Evolutionary conservation across 768 basidiomycete genomes (phyloP).

Genomic region (Astraeus odoratus): DNA sequence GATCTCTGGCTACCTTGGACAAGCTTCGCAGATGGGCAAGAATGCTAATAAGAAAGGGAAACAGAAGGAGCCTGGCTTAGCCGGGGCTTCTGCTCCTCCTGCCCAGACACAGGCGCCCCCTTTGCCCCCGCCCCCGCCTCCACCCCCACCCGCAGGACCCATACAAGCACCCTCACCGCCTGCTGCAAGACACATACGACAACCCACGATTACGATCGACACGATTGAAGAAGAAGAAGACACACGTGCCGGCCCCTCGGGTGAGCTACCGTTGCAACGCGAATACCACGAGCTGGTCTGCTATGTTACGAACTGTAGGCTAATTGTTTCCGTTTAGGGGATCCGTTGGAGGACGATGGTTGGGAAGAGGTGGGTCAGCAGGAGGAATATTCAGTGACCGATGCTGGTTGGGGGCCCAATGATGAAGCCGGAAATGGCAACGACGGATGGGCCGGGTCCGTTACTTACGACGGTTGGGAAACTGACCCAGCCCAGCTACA

Average conservation of each 20-base stretch:
- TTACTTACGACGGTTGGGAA: background rate
- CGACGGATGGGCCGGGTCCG: constrained; percentile 16
- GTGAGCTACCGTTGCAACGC: constrained; percentile 10
- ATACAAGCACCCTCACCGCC: constrained; percentile 16
- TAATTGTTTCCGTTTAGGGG: constrained; percentile 14
- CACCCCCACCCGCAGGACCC: constrained; percentile 8
- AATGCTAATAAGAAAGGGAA: constrained; percentile 27
- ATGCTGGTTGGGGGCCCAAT: constrained; percentile 21
- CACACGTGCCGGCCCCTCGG: constrained; percentile 12
- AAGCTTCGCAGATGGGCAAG: constrained; percentile 25
- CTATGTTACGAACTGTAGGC: background rate
- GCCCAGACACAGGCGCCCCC: constrained; percentile 2
- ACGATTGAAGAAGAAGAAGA: constrained; percentile 26
- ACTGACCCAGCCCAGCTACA: background rate
- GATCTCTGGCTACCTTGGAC: constrained; percentile 8
- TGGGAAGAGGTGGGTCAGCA: constrained; percentile 22
- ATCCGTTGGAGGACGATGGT: constrained; percentile 10
- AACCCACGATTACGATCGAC: constrained; percentile 12
- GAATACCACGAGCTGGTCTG: background rate
- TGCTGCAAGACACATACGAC: constrained; percentile 18
- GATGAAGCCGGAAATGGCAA: constrained; percentile 17
- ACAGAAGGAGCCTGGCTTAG: constrained; percentile 20
- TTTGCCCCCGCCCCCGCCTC: background rate
- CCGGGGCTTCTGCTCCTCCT: constrained; percentile 1
- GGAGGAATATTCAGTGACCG: constrained; percentile 7